Evolutionary conservation across 2,329 filamentous ascomycete genomes (phyloP).

Genomic region (Pestalotiopsis sp.): DNA sequence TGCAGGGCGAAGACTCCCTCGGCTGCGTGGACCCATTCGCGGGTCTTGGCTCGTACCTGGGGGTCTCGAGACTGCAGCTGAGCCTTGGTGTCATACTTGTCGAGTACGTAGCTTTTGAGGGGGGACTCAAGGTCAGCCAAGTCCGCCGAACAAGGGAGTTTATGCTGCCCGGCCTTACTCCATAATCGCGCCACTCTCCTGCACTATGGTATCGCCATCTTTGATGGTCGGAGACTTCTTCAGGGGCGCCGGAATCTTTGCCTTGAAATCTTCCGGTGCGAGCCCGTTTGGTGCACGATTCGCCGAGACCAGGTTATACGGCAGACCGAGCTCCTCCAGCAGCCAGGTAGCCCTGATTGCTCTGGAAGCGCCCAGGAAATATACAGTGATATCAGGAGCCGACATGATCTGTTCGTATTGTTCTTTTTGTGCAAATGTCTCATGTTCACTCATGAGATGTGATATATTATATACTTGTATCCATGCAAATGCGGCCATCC

Average conservation of each 20-base stretch:
- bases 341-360: conserved; percentile 2
- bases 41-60: conserved; percentile 1
- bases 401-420: not conserved
- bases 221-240: conserved; percentile 11
- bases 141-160: not conserved
- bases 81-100: conserved; percentile 4
- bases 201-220: conserved; percentile 1
- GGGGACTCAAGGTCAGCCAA: not conserved
- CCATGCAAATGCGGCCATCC: not conserved
- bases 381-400: not conserved
- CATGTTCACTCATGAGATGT: no score
- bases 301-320: not conserved
- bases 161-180: not conserved
- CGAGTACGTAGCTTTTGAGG: not conserved
- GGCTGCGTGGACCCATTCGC: conserved; percentile 10
- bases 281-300: conserved; percentile 5
- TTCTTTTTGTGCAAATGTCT: no score
- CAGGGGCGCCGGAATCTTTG: conserved; percentile 2
- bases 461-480: not conserved
- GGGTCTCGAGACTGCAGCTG: conserved; percentile 5
- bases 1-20: conserved; percentile 5
- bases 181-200: conserved; percentile 6
- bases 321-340: conserved; percentile 3
- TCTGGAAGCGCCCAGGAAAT: conserved; percentile 3
- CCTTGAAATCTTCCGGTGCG: not conserved